phyloP scores from a whole-genome alignment of 73 alveolate genomes.

The Breviolum minutum region DNA sequence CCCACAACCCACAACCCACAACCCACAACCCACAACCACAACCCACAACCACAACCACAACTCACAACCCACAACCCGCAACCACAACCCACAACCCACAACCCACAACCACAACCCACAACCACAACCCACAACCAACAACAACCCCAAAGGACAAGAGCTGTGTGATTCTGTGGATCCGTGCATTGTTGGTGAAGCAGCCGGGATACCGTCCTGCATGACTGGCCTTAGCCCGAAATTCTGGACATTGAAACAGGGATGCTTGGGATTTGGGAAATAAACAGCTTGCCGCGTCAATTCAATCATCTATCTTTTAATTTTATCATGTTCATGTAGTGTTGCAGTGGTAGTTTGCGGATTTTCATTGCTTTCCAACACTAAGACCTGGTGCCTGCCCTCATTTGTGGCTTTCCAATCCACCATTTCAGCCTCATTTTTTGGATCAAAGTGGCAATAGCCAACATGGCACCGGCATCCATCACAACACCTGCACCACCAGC shows the following conservation, averaged over 20 bases:
- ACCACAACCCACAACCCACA: too few species aligned
- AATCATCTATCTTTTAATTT: too few species aligned
- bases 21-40: too few species aligned
- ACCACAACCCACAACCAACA: not conserved
- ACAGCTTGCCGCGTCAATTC: too few species aligned
- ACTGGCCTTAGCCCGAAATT: slow-evolving; percentile 9
- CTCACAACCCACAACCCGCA: too few species aligned
- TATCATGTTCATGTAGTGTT: too few species aligned
- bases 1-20: too few species aligned
- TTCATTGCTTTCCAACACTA: not conserved
- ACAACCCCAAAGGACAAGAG: not conserved
- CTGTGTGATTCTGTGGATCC: too few species aligned
- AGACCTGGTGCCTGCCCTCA: not conserved
- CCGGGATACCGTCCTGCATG: slow-evolving; percentile 90
- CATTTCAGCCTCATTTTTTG: too few species aligned
- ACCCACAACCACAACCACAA: too few species aligned
- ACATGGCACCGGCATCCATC: slow-evolving; percentile 74
- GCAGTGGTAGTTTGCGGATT: too few species aligned
- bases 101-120: not conserved
- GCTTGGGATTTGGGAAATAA: not conserved
- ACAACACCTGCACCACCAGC: slow-evolving; percentile 72
- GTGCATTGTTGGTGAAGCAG: slow-evolving; percentile 80
- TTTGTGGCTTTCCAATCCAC: too few species aligned
- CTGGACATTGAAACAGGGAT: not conserved
- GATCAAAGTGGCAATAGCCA: slow-evolving; percentile 55